Conservation (phyloP, 352 stramenopile genomes). For the Pythium oligandrum region DNA sequence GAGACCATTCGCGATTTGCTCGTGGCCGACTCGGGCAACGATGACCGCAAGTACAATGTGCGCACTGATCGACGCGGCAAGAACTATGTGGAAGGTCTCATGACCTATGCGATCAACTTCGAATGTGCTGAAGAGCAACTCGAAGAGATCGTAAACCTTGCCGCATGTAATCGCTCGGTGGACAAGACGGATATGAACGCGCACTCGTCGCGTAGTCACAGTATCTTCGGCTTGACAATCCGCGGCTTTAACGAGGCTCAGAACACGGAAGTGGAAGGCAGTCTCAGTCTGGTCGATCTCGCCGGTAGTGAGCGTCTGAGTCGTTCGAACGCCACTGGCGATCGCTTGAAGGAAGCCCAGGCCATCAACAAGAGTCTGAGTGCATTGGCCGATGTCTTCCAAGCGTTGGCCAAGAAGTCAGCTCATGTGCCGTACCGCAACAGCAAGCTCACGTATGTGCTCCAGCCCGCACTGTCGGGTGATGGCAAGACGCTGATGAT, state of each 20-base stretch:
- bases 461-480: slow-evolving; percentile 97
- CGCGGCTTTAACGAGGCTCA: slow-evolving; percentile 81
- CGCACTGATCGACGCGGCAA: slow-evolving; percentile 74
- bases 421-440: slow-evolving; percentile 97
- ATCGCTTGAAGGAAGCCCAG: slow-evolving; percentile 96
- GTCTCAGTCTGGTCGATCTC: slow-evolving; percentile 90
- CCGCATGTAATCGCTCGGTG: slow-evolving; percentile 94
- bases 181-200: slow-evolving; percentile 98
- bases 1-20: slow-evolving; percentile 98
- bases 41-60: slow-evolving; percentile 73
- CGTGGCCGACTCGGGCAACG: slow-evolving; percentile 34
- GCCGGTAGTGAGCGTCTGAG: slow-evolving; percentile 97
- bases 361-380: slow-evolving; percentile 99
- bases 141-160: slow-evolving; percentile 84
- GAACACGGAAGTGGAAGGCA: slow-evolving; percentile 89
- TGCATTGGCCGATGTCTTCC: slow-evolving; percentile 98
- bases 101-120: slow-evolving; percentile 70
- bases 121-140: slow-evolving; percentile 80
- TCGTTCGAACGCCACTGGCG: slow-evolving; percentile 87
- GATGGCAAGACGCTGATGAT: slow-evolving; percentile 99
- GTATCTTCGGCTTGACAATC: slow-evolving; percentile 96
- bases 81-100: slow-evolving; percentile 89
- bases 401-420: slow-evolving; percentile 94
- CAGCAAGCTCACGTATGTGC: slow-evolving; percentile 98
- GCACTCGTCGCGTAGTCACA: slow-evolving; percentile 97